Percentiles rank a stretch among this genome's conserved stretches.
phyloP scores from a whole-genome alignment of 805 yeast species.

The Huiozyma sinensis region DNA sequence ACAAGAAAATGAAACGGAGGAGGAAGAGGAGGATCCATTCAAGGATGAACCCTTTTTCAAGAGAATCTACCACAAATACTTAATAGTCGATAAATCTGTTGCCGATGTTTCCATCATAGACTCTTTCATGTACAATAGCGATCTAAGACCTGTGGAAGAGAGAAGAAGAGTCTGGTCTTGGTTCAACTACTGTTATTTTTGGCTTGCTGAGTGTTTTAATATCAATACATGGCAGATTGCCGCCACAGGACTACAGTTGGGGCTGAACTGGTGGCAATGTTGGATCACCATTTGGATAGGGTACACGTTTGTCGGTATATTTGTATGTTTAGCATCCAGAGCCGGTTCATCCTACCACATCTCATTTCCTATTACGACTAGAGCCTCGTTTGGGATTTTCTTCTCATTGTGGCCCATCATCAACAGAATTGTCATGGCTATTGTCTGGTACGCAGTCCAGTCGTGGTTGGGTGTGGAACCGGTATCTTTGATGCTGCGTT shows the following conservation, averaged over 20 bases:
- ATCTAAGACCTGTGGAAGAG: conserved; percentile 68
- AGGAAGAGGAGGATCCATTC: conserved; percentile 1
- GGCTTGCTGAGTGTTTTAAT: conserved; percentile 87
- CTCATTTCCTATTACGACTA: conserved; percentile 73
- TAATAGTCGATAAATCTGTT: conserved; percentile 5
- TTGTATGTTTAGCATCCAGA: conserved; percentile 60
- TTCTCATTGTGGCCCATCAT: conserved; percentile 83
- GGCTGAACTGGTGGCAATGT: conserved; percentile 84
- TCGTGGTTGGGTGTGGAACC: conserved; percentile 81
- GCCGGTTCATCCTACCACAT: conserved; percentile 76
- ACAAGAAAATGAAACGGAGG: not conserved
- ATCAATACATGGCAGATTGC: conserved; percentile 91
- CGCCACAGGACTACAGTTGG: conserved; percentile 70
- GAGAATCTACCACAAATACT: conserved; percentile 5
- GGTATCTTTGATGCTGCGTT: conserved; percentile 63
- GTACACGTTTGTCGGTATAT: conserved; percentile 57
- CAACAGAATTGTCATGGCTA: conserved; percentile 81
- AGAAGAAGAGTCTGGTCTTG: conserved; percentile 73
- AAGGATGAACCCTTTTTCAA: conserved; percentile 3
- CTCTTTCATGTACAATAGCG: conserved; percentile 59
- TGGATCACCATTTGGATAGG: conserved; percentile 90
- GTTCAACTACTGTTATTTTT: conserved; percentile 70
- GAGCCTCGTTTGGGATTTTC: conserved; percentile 80
- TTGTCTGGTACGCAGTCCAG: conserved; percentile 85
- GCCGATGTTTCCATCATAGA: conserved; percentile 27